Evolutionary conservation across 2,329 filamentous ascomycete genomes (phyloP), one percentile per base, ranked within the genome.

Genomic region (Nothophoma quercina): DNA sequence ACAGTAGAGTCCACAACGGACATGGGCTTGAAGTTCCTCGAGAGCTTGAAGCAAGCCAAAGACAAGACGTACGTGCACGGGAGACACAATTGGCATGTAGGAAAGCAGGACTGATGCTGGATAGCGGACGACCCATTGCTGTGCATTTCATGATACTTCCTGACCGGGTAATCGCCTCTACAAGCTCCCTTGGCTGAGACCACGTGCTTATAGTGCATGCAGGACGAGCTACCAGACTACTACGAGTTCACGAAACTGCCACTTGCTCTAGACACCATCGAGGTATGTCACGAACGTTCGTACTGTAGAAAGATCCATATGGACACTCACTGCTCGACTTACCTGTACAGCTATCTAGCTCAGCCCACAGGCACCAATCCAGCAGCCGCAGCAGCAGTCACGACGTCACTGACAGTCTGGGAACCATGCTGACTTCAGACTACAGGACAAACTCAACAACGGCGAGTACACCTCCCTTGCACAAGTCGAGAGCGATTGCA

Each of bases 401-500:
- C 40, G 10, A 21, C 13, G 29, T 15, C 16, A 15, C 25, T 44
- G 7, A 21, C 43, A 38, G 26, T 13, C 26, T 2, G 7, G 15
- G 13, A 8, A 26, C 9, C 10, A 30, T 38, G 40, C 68, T 70
- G 41, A 70, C 49, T 38, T 39, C 18, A 13, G 25, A 21, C 26
- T 36, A 23, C 57, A 81, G 79, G 72, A 81, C 36, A 93, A 91
- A 74, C 80, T 96, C 42, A 82, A 85, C 44, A 81, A 84, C 41
- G 79, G 84, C 63, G 83, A 87, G 59, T 96, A 96, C 69, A 71
- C 82, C 12, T 88, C 78, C 43, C 80, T 96, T 40, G 86, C 90
- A 5, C 82, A 88, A 41, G 78, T 96, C 10, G 92, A 96, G 74
- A 88, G 89, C 68, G 93, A 93, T 70, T 84, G 93, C 69, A 96